Percentiles rank a stretch among this genome's conserved stretches.
Evolutionary conservation across 2,329 filamentous ascomycete genomes (phyloP).

Genomic region (Trichoderma oligosporum): DNA sequence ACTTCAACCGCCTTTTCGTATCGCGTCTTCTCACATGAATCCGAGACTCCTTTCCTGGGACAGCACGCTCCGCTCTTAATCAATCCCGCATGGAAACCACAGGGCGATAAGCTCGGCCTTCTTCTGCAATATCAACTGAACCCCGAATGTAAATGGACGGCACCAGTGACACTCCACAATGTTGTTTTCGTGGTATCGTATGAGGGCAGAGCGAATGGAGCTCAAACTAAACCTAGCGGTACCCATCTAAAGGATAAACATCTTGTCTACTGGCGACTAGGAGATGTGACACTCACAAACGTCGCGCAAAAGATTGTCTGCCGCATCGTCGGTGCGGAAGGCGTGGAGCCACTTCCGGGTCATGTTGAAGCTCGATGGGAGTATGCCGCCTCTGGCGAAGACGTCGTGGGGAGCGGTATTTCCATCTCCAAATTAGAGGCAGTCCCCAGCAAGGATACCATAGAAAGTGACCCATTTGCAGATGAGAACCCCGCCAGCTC

Average conservation of each 20-base stretch:
- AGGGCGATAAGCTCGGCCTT: slow-evolving; percentile 80
- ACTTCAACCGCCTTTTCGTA: slow-evolving; percentile 89
- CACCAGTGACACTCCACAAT: slow-evolving; percentile 57
- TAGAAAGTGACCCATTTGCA: slow-evolving; percentile 65
- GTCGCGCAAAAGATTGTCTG: slow-evolving; percentile 76
- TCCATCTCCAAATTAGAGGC: slow-evolving; percentile 56
- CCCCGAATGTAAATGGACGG: slow-evolving; percentile 53
- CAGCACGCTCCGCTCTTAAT: slow-evolving; percentile 69
- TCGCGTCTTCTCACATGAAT: slow-evolving; percentile 69
- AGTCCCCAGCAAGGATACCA: slow-evolving; percentile 47
- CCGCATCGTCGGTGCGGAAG: slow-evolving; percentile 70
- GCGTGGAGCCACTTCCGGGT: slow-evolving; percentile 65
- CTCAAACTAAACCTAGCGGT: slow-evolving; percentile 75
- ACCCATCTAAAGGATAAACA: slow-evolving; percentile 74
- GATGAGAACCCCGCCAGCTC: slow-evolving; percentile 37
- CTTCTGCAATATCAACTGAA: slow-evolving; percentile 83
- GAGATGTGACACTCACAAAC: slow-evolving; percentile 65
- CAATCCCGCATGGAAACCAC: slow-evolving; percentile 75
- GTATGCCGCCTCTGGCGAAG: slow-evolving; percentile 40
- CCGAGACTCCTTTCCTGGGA: slow-evolving; percentile 41
- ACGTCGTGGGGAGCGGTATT: slow-evolving; percentile 56
- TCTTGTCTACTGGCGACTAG: slow-evolving; percentile 75
- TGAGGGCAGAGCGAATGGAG: slow-evolving; percentile 62
- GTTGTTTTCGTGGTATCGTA: slow-evolving; percentile 70
- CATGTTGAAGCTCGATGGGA: slow-evolving; percentile 84